These are phyloP conservation scores for Selaginella tamariscina DNA, from an alignment of 75 land plant species.

Conservation along the genomic window DNA sequence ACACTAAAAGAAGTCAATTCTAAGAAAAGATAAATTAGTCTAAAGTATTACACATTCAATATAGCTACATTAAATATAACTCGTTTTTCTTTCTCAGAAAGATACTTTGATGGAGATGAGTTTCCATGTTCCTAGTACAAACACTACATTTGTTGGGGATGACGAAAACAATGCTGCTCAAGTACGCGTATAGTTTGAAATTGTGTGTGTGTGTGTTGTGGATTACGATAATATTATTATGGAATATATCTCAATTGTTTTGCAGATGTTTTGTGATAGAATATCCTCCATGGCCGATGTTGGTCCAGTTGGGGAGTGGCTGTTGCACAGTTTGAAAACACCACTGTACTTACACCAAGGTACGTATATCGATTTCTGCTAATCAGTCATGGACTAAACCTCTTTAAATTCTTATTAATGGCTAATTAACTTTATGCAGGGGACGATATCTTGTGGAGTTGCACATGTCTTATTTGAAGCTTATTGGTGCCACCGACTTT, in stretches of 20 bases:
- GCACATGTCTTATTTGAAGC: conserved; percentile 65
- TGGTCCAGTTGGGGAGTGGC: conserved; percentile 54
- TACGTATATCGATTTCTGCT: conserved; percentile 15
- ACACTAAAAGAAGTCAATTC: too few relatives aligned
- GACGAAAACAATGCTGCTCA: conserved; percentile 86
- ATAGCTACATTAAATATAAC: neutral
- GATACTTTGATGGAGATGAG: conserved; percentile 96
- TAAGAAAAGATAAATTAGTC: too few relatives aligned
- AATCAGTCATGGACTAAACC: neutral
- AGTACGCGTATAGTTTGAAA: conserved; percentile 33
- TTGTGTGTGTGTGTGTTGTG: too few relatives aligned
- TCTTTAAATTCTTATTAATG: neutral
- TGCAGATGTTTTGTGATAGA: conserved; percentile 60
- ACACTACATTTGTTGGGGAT: conserved; percentile 86
- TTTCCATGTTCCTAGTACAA: conserved; percentile 86
- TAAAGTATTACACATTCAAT: neutral
- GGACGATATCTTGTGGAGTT: conserved; percentile 79
- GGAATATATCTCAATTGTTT: too few relatives aligned
- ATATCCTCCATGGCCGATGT: conserved; percentile 76
- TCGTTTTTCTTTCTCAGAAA: conserved; percentile 38
- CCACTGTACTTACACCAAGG: conserved; percentile 83
- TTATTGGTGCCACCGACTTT: conserved; percentile 86
- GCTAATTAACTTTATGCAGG: conserved; percentile 24
- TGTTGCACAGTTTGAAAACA: conserved; percentile 59
- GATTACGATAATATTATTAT: neutral